Base-by-base conservation (phyloP, 2,329 filamentous ascomycete genomes). In the Fusarium sp. region DNA sequence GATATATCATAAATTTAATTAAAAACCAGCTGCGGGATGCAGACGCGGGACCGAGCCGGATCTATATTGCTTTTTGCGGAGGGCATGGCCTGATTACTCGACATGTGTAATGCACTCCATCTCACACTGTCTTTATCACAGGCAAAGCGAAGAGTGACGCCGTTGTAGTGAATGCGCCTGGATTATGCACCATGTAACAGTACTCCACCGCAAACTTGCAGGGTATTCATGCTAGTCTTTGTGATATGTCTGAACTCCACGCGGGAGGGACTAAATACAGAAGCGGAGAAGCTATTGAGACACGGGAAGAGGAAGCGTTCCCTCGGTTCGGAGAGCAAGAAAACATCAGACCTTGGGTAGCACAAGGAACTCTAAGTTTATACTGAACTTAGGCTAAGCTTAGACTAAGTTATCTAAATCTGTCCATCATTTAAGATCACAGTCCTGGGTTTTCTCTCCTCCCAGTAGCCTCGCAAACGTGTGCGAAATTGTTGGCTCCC, bases 1-100 rank as follows among this genome's bases (percentile, higher is more conserved):
- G 22, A 57, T 31, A 38, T 69, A 52, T 58, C 65, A 69, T 58
- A 62, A 62, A 47, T 35, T 69, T 47, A 28, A 45, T 55, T 36
- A 44, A 44, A 38, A 7, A 64, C 31, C 31, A 14, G 26, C 13
- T 22, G 24, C n/a, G 36, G 31, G 45, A 62, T 38, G 56, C 56
- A 64, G 56, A 26, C 24, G 38, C 31, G 62, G 62, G 38, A 51
- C 31, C 22, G 33, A 38, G 38, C 24, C 14, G 36, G 15, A 41
- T 44, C 51, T 66, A 64, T 64, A 69, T 69, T 69, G 58, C 66
- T 69, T 69, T 69, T 69, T 64, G 13, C 15, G 3, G 6, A 12
- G 22, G 24, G 22, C 35, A 57, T 42, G 18, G 22, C 2, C 20
- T 28, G 20, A 17, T 26, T 58, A 39, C 33, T 45, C 26, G 44